Evolutionary conservation across 495 filamentous ascomycete genomes (phyloP).

Genomic region (Podospora pseudopauciseta): DNA sequence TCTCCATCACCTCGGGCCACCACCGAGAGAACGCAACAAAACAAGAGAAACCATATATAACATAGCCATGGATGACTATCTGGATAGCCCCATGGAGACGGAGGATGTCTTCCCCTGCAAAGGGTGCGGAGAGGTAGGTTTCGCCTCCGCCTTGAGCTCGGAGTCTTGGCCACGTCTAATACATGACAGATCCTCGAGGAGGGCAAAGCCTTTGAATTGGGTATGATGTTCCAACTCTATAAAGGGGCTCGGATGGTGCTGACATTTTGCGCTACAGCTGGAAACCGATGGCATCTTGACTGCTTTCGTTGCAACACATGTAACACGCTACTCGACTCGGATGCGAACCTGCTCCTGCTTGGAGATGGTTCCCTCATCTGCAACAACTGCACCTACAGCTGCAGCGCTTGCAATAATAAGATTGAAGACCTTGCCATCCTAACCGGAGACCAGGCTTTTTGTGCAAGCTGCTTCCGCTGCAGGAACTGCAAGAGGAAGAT

Average conservation of each 20-base stretch:
- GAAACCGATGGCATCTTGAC: slow-evolving; percentile 98
- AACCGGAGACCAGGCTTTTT: slow-evolving; percentile 98
- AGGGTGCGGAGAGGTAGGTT: slow-evolving; percentile 87
- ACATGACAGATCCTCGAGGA: slow-evolving; percentile 76
- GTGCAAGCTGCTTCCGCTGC: slow-evolving; percentile 94
- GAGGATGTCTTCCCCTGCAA: slow-evolving; percentile 95
- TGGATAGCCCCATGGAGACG: slow-evolving; percentile 79
- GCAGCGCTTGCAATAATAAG: slow-evolving; percentile 93
- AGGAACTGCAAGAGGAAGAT: slow-evolving; percentile 98
- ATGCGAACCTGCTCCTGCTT: slow-evolving; percentile 94
- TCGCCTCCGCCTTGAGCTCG: background rate
- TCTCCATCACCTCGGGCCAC: background rate
- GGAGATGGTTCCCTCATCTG: slow-evolving; percentile 98
- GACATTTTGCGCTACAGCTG: slow-evolving; percentile 53
- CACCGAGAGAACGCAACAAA: background rate
- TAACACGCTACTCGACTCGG: slow-evolving; percentile 91
- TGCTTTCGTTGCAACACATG: slow-evolving; percentile 99
- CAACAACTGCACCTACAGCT: slow-evolving; percentile 99
- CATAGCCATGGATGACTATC: slow-evolving; percentile 55
- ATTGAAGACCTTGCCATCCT: slow-evolving; percentile 98
- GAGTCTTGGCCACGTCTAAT: slow-evolving; percentile 10
- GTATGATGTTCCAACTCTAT: slow-evolving; percentile 50
- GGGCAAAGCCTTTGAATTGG: slow-evolving; percentile 96
- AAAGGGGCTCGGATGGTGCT: background rate
- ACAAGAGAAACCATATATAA: background rate